Evolutionary conservation across 192 early-diverging fungal genomes (phyloP).

Genomic region (Umbelopsis ramanniana): DNA sequence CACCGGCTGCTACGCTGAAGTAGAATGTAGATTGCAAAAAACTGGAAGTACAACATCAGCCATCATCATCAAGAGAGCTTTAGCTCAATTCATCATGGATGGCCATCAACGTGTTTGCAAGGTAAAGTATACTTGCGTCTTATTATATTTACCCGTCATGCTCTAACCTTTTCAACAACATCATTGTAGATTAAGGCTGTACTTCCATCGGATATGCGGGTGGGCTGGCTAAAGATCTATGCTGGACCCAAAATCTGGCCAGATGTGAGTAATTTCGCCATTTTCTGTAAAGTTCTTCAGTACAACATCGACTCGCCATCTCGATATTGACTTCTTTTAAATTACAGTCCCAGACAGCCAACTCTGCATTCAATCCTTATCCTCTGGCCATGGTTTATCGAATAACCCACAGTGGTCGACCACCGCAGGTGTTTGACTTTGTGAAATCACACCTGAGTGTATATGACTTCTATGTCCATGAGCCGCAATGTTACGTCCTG

Average conservation of each 20-base stretch:
- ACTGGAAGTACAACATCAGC: constrained; percentile 16
- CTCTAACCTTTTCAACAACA: not conserved
- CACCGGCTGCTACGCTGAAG: constrained; percentile 20
- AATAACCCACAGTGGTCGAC: constrained; percentile 34
- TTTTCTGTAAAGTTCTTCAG: too few species aligned
- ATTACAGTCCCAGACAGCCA: constrained; percentile 23
- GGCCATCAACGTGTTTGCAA: constrained; percentile 42
- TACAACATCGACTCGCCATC: too few species aligned
- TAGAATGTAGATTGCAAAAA: constrained; percentile 14
- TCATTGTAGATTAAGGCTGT: constrained; percentile 49
- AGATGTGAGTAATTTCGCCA: constrained; percentile 23
- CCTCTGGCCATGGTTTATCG: constrained; percentile 42
- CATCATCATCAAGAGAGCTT: constrained; percentile 18
- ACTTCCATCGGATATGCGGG: constrained; percentile 35
- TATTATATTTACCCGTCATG: not conserved
- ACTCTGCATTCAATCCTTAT: constrained; percentile 33
- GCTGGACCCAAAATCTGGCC: constrained; percentile 37
- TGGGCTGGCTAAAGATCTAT: constrained; percentile 52
- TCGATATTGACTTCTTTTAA: not conserved
- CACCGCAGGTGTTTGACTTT: constrained; percentile 47
- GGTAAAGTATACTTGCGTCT: not conserved
- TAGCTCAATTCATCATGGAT: constrained; percentile 33
- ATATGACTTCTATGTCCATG: constrained; percentile 53
- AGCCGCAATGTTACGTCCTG: constrained; percentile 50
- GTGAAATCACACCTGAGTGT: constrained; percentile 44